These are phyloP conservation scores for Pestalotiopsis sp. DNA, from an alignment of 2,329 filamentous ascomycete species.

Conservation along the genomic window DNA sequence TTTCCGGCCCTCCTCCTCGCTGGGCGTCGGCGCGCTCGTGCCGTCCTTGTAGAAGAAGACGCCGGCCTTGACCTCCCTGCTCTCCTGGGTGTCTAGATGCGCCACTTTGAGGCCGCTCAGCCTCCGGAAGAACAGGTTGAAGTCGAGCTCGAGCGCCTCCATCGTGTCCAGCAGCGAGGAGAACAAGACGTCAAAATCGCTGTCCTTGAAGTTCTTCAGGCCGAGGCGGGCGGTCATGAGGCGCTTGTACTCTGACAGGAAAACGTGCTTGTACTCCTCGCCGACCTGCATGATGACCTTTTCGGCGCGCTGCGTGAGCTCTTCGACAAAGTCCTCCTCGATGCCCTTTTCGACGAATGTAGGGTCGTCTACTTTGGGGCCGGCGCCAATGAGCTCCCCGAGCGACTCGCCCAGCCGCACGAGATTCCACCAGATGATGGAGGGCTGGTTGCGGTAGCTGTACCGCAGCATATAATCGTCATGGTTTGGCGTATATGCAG, in stretches of 20 bases:
- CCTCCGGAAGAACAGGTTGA: slow-evolving; percentile 89
- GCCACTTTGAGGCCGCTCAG: slow-evolving; percentile 66
- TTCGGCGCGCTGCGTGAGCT: slow-evolving; percentile 80
- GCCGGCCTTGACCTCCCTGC: slow-evolving; percentile 65
- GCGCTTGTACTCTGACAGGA: slow-evolving; percentile 85
- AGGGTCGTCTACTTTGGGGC: slow-evolving; percentile 69
- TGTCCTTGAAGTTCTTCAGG: slow-evolving; percentile 67
- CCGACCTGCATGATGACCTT: slow-evolving; percentile 78
- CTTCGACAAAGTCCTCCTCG: slow-evolving; percentile 64
- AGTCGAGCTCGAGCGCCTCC: slow-evolving; percentile 84
- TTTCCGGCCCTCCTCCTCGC: slow-evolving; percentile 64
- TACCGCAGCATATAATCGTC: slow-evolving; percentile 89
- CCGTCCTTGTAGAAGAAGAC: slow-evolving; percentile 83
- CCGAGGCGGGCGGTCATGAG: slow-evolving; percentile 83
- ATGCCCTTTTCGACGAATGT: slow-evolving; percentile 76
- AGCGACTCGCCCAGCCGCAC: slow-evolving; percentile 88
- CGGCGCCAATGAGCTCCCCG: slow-evolving; percentile 85
- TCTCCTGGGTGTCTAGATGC: slow-evolving; percentile 67
- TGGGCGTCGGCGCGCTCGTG: slow-evolving; percentile 49
- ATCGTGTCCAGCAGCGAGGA: slow-evolving; percentile 82
- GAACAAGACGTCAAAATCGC: slow-evolving; percentile 81
- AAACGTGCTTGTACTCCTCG: slow-evolving; percentile 87
- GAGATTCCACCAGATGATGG: slow-evolving; percentile 98
- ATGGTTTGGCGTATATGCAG: slow-evolving; percentile 93
- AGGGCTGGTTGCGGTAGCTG: slow-evolving; percentile 90